phyloP scores from a whole-genome alignment of 108 stramenopile species.

The Schizochytrium sp. region DNA sequence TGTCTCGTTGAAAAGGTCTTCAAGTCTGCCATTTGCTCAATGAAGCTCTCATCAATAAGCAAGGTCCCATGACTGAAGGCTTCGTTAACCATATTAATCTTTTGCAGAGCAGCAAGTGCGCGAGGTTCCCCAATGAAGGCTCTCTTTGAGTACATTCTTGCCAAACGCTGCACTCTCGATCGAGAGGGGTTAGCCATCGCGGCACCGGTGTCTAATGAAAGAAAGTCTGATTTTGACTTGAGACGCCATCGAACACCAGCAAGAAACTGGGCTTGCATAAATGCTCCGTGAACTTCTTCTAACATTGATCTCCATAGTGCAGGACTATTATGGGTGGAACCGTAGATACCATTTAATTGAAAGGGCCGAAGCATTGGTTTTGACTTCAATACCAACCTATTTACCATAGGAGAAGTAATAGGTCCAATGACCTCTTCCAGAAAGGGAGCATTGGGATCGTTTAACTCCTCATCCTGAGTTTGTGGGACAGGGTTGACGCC shows the following conservation, averaged over 20 bases:
- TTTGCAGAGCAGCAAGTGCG: not conserved
- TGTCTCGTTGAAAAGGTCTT: not conserved
- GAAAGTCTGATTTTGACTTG: not conserved
- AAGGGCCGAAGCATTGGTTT: not conserved
- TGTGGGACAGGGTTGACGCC: not conserved
- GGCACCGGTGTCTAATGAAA: too few species aligned
- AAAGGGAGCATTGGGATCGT: not conserved
- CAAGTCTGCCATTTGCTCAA: not conserved
- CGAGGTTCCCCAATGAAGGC: not conserved
- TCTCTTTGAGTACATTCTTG: not conserved
- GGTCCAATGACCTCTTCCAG: not conserved
- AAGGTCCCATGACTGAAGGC: not conserved
- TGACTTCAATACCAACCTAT: not conserved
- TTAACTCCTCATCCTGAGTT: not conserved
- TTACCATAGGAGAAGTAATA: not conserved
- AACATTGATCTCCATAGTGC: slow-evolving; percentile 6
- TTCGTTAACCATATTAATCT: not conserved
- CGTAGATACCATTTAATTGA: not conserved
- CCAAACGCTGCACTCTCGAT: not conserved
- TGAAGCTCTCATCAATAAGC: not conserved
- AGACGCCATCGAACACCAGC: slow-evolving; percentile 9
- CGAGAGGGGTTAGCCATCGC: not conserved
- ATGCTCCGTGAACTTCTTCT: slow-evolving; percentile 22
- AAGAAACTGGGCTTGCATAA: not conserved
- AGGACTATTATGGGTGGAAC: not conserved